phyloP scores from a whole-genome alignment of 2,329 filamentous ascomycete genomes.

The Aspergillus costaricaensis region DNA sequence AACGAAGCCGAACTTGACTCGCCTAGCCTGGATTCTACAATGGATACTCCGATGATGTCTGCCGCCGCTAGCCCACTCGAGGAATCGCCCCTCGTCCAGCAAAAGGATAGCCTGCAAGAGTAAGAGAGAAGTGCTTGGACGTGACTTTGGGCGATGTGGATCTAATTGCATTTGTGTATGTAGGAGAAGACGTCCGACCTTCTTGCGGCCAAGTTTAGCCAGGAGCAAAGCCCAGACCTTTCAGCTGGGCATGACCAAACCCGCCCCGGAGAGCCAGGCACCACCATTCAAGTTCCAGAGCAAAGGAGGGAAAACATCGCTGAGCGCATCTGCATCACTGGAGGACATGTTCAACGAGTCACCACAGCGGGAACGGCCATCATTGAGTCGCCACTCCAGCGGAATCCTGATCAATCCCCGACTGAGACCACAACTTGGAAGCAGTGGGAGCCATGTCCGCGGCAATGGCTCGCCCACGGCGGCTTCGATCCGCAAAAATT shows the following conservation, averaged over 20 bases:
- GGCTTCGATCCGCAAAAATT: slow-evolving; percentile 70
- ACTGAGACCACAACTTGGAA: slow-evolving; percentile 65
- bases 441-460: slow-evolving; percentile 55
- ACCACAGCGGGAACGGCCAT: slow-evolving; percentile 69
- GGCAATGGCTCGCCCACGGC: slow-evolving; percentile 75
- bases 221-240: slow-evolving; percentile 75
- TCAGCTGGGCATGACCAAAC: slow-evolving; percentile 62
- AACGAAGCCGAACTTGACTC: slow-evolving; percentile 68
- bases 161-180: slow-evolving; percentile 25
- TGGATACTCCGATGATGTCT: slow-evolving; percentile 44
- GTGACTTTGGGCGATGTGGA: slow-evolving; percentile 1
- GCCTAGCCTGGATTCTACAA: slow-evolving; percentile 64
- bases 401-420: slow-evolving; percentile 61
- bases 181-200: slow-evolving; percentile 67
- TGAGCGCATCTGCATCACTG: slow-evolving; percentile 66
- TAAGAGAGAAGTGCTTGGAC: slow-evolving; percentile 30
- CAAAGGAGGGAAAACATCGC: slow-evolving; percentile 53
- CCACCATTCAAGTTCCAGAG: slow-evolving; percentile 76
- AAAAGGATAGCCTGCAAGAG: slow-evolving; percentile 34
- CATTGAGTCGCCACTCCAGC: slow-evolving; percentile 63
- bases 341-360: slow-evolving; percentile 81
- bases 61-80: slow-evolving; percentile 42
- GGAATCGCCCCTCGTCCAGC: slow-evolving; percentile 41
- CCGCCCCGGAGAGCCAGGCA: slow-evolving; percentile 64
- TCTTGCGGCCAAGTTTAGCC: slow-evolving; percentile 72